Conservation (phyloP, 2,329 filamentous ascomycete genomes). For the Stagonosporopsis cucurbitacearum region DNA sequence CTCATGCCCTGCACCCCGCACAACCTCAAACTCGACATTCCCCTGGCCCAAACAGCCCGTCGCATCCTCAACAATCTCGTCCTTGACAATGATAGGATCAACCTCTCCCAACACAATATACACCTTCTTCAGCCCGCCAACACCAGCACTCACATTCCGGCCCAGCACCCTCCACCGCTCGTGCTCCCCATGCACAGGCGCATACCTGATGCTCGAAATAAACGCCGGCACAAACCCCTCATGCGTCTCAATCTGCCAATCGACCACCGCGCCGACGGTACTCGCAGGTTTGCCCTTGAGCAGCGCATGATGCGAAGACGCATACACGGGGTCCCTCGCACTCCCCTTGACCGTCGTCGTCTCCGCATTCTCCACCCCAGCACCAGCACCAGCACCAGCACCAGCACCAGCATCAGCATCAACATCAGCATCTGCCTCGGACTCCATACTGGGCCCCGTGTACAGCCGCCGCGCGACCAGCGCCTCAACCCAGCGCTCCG, state of each 20-base stretch:
- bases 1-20: conserved; percentile 71
- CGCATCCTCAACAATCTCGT: conserved; percentile 70
- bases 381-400: too few relatives aligned
- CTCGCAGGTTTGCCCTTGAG: conserved; percentile 60
- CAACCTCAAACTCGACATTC: conserved; percentile 63
- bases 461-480: conserved; percentile 48
- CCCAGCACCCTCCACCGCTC: conserved; percentile 67
- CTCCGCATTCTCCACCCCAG: conserved; percentile 28
- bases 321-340: conserved; percentile 29
- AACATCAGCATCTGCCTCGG: conserved; percentile 33
- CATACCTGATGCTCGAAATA: conserved; percentile 72
- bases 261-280: conserved; percentile 67
- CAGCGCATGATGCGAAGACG: conserved; percentile 46
- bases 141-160: conserved; percentile 39
- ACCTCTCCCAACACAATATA: conserved; percentile 69
- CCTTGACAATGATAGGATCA: conserved; percentile 71
- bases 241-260: conserved; percentile 73
- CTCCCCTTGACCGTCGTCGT: conserved; percentile 4
- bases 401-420: too few relatives aligned
- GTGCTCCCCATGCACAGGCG: conserved; percentile 71
- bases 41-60: conserved; percentile 60
- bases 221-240: conserved; percentile 73
- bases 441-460: conserved; percentile 38
- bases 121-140: conserved; percentile 58
- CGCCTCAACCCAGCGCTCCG: conserved; percentile 62